phyloP scores from a whole-genome alignment of 1,139 yeast genomes.

The Taiozyma sp. region DNA sequence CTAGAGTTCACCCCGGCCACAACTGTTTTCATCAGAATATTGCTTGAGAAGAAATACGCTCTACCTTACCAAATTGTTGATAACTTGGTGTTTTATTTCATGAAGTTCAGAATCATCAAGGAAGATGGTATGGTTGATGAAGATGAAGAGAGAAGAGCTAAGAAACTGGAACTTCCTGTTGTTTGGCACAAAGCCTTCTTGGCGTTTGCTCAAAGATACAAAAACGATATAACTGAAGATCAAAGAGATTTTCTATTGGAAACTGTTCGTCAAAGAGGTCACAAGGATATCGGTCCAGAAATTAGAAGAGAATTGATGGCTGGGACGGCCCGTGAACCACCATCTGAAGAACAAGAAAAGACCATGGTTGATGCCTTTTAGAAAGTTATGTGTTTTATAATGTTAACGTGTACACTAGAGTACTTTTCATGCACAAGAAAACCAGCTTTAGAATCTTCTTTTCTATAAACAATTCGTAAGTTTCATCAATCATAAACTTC shows the following conservation, averaged over 20 bases:
- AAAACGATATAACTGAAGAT: conserved; percentile 95
- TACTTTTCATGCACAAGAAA: neutral
- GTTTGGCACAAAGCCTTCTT: conserved; percentile 97
- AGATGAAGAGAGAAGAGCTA: conserved; percentile 34
- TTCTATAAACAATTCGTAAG: neutral
- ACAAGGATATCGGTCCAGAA: conserved; percentile 87
- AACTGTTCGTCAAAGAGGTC: conserved; percentile 86
- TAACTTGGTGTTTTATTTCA: conserved; percentile 91
- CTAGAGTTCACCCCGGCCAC: conserved; percentile 86
- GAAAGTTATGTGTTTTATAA: neutral
- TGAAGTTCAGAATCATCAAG: conserved; percentile 68
- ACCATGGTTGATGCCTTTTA: conserved; percentile 23
- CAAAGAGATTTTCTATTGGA: conserved; percentile 92
- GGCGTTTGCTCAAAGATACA: conserved; percentile 92
- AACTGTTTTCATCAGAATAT: conserved; percentile 82
- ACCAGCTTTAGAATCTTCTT: neutral
- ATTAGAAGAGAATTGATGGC: conserved; percentile 90
- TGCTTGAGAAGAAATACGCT: conserved; percentile 93
- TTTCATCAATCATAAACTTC: conserved; percentile 2
- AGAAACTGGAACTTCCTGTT: conserved; percentile 65
- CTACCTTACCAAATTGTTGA: conserved; percentile 95
- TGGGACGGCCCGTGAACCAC: conserved; percentile 51
- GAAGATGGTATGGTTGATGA: conserved; percentile 34
- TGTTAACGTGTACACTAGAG: neutral
- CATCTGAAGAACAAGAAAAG: conserved; percentile 19